phyloP scores from a whole-genome alignment of 2,329 filamentous ascomycete genomes.

The Aspergillus texensis region DNA sequence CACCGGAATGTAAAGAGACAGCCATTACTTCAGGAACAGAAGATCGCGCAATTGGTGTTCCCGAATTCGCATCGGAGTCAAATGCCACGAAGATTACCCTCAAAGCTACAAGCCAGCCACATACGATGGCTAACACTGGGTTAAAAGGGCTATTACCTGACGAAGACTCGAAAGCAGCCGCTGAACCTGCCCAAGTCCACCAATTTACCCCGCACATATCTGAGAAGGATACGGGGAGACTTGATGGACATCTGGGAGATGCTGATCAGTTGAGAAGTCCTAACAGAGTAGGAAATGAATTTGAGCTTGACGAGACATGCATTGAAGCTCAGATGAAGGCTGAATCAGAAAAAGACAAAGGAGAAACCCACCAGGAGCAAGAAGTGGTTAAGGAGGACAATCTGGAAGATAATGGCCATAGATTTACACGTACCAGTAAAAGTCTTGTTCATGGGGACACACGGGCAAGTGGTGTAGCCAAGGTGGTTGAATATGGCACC shows the following conservation, averaged over 20 bases:
- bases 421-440: not conserved
- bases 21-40: not conserved
- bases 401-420: constrained; percentile 6
- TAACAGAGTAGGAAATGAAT: not conserved
- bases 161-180: not conserved
- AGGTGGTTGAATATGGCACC: not conserved
- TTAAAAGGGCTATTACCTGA: not conserved
- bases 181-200: not conserved
- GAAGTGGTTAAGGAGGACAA: constrained; percentile 23
- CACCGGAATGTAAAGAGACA: not conserved
- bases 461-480: not conserved
- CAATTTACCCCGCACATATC: too few species aligned
- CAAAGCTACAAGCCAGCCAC: not conserved
- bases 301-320: not conserved
- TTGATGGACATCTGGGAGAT: not conserved
- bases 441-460: not conserved
- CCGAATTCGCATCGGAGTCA: not conserved
- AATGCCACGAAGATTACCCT: not conserved
- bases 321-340: not conserved
- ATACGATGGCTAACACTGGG: not conserved
- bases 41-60: not conserved
- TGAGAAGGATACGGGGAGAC: too few species aligned
- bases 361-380: constrained; percentile 25
- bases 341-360: constrained; percentile 1
- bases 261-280: not conserved